Evolutionary conservation across 129 eudicot genomes (phyloP), one percentile per base, ranked within the genome.

Genomic region (Chrysanthemum makinoi): DNA sequence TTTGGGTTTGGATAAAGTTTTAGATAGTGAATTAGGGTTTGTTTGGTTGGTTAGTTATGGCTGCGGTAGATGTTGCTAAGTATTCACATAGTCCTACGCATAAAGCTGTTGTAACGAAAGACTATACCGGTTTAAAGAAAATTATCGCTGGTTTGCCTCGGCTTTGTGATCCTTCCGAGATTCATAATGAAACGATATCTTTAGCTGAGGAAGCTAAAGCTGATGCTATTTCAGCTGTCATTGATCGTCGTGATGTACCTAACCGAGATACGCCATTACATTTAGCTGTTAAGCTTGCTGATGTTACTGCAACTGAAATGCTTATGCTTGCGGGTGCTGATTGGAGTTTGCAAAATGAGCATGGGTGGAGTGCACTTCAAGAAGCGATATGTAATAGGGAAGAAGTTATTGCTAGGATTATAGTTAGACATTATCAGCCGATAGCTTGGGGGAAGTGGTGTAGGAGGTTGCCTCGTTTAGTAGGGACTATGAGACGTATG

Each of bases 401-500:
- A 61, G 97, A 91, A 82, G 74, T 61, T 5, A 84, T 91, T 64
- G 97, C 96, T 0, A 86, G 68, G 68, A 84, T 79, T 54, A 91
- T 91, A 20, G 97, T 86, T 43, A 48, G 90, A 74, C 97, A 91
- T 69, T 88, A 91, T 75, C 97, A 91, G 62, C 97, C 93, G 14
- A 73, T 88, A 16, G 97, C 97, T 10, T 91, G 96, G 97, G 97
- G 87, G 0, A 91, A 91, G 72, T 91, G 97, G 97, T 88, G 97
- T 76, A 77, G 97, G 15, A 79, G 97, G 53, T 79, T 91, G 72
- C 97, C 97, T 26, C 83, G 96, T 6, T 76, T 91, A 61, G 76
- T 86, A 2, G 88, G 83, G 24, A 86, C 92, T 5, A 88, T 88
- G 96, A 80, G 84, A 51, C 79, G 97, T 80, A 91, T 88, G 92